phyloP scores from a whole-genome alignment of 2,329 filamentous ascomycete genomes.

The Talaromyces atroroseus region DNA sequence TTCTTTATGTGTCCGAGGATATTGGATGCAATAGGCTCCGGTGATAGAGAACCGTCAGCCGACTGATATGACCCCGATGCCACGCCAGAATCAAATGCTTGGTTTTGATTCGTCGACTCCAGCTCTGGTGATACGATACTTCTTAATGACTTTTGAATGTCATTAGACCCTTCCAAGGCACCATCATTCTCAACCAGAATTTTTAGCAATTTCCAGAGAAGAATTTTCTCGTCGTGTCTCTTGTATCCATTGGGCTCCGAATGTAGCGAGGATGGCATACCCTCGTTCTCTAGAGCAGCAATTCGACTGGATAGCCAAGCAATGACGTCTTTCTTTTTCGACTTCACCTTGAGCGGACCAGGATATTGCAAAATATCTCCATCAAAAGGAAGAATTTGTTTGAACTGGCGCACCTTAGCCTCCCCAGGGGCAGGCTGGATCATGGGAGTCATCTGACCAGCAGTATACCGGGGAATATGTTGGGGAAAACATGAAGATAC shows the following conservation, averaged over 20 bases:
- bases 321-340: conserved; percentile 90
- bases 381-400: conserved; percentile 64
- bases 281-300: conserved; percentile 59
- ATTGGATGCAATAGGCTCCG: conserved; percentile 65
- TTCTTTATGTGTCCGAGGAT: conserved; percentile 68
- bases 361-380: conserved; percentile 78
- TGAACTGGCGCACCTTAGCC: conserved; percentile 70
- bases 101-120: conserved; percentile 21
- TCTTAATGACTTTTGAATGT: conserved; percentile 69
- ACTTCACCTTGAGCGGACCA: conserved; percentile 79
- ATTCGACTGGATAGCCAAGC: conserved; percentile 76
- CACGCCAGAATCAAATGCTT: conserved; percentile 24
- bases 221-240: conserved; percentile 68
- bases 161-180: conserved; percentile 63
- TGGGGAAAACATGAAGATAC: conserved; percentile 83
- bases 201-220: conserved; percentile 82
- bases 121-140: conserved; percentile 63
- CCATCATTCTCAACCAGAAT: conserved; percentile 85
- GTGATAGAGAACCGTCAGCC: conserved; percentile 36
- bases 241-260: conserved; percentile 51
- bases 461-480: conserved; percentile 78
- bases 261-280: conserved; percentile 44
- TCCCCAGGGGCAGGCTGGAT: conserved; percentile 79
- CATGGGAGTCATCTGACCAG: conserved; percentile 65
- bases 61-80: conserved; percentile 28